Conservation (phyloP, 192 early-diverging fungal genomes). For the Backusella macrospora region DNA sequence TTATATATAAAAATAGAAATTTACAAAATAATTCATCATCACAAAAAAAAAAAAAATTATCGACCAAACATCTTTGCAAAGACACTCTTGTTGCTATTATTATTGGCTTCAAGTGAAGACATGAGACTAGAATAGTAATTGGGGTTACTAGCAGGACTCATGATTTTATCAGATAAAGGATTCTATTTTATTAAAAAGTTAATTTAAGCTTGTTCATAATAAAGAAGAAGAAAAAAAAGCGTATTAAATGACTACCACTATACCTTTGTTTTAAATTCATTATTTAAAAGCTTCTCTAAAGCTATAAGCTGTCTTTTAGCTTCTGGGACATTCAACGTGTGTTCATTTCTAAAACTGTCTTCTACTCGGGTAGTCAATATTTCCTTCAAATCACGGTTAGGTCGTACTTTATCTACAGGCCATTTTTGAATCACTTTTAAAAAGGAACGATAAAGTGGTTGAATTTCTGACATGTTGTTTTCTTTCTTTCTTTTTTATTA, state of each 20-base stretch:
- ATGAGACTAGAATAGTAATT: constrained; percentile 57
- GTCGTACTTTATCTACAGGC: constrained; percentile 71
- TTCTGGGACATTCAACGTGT: constrained; percentile 35
- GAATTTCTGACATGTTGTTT: constrained; percentile 19
- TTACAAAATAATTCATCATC: neutral
- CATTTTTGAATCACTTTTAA: constrained; percentile 60
- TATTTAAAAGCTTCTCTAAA: constrained; percentile 46
- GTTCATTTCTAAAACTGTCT: constrained; percentile 47
- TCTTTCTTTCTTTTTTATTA: constrained; percentile 9
- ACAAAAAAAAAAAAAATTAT: neutral
- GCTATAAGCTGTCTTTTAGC: constrained; percentile 51
- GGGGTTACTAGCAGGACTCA: constrained; percentile 56
- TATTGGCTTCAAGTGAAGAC: constrained; percentile 51
- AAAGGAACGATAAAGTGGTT: constrained; percentile 58
- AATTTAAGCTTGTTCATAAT: too few relatives aligned
- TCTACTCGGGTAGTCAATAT: constrained; percentile 53
- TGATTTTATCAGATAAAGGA: constrained; percentile 57
- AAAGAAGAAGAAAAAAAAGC: too few relatives aligned
- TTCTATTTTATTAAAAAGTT: constrained; percentile 40
- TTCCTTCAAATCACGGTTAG: constrained; percentile 68
- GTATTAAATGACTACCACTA: too few relatives aligned
- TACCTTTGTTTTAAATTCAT: constrained; percentile 61
- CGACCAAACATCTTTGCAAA: constrained; percentile 32
- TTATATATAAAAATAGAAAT: neutral
- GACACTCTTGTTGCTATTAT: constrained; percentile 47